Evolutionary conservation across 192 early-diverging fungal species (phyloP), one percentile per base, ranked within the genome.

Genomic region (Paraglomus occultum): DNA sequence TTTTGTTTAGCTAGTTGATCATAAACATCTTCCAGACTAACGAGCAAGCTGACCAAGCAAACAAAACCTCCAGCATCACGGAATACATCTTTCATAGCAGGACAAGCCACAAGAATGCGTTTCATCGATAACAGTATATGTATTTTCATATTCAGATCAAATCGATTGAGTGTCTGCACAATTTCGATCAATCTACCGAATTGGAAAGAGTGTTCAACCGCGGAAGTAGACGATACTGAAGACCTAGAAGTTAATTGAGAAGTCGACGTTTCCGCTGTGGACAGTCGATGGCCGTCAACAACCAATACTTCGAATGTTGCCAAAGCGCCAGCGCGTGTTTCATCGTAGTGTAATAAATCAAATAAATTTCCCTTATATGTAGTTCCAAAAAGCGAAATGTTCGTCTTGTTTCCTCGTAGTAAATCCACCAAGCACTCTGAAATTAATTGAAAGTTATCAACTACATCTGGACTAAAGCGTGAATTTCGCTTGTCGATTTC

Each of bases 61-160:
- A 87, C 76, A 58, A 84, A 89, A 22, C 88, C 88, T 6, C 87
- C 86, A 42, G 73, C 75, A 45, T 76, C 73, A 42, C 87, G 77
- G 49, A 89, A 89, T 20, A 83, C 83, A 53, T 84, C 81, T 43
- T 78, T 74, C 46, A 84, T 80, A 18, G 76, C 74, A 0, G 80
- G 70, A 51, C 81, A 84, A 8, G 80, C 73, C 18, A 64, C 40
- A 44, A 88, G 77, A 4, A 84, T 77, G 5, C 81, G 74, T 43
- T 76, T 81, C 43, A 88, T 80, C 0, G 80, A 70, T 15, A 72
- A 79, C 11, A 88, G 57, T 9, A 88, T 83, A 11, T 85, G 83
- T 43, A 83, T 73, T 58, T 85, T 84, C 73, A 87, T 77, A 50
- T 77, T 79, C 46, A 88, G 74, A 64, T 87, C 86, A 14, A 76